A percentile compares a stretch with the other conserved stretches of the same genome.
Evolutionary conservation across 2,329 filamentous ascomycete species (phyloP).

Genomic region (Emergomyces orientalis): DNA sequence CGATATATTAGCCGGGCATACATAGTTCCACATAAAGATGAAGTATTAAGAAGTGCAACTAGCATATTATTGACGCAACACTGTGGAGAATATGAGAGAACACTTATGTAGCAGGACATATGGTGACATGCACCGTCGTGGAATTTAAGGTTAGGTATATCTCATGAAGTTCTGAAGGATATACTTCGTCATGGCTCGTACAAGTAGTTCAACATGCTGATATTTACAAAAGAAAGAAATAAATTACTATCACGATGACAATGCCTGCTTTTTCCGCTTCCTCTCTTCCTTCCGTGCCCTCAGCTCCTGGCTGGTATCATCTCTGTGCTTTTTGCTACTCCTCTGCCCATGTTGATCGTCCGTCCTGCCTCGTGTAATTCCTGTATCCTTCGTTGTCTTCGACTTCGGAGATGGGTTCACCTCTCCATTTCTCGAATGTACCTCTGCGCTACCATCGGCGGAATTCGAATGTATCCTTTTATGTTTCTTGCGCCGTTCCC

Average conservation of each 20-base stretch:
- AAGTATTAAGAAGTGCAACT: not conserved
- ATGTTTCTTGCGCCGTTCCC: constrained; percentile 28
- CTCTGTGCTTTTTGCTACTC: constrained; percentile 30
- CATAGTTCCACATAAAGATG: not conserved
- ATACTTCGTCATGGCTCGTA: not conserved
- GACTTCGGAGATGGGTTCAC: not conserved
- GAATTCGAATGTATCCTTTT: constrained; percentile 28
- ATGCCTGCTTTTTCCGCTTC: constrained; percentile 29
- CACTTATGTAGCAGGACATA: not conserved
- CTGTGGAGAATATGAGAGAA: not conserved
- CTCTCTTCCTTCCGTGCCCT: constrained; percentile 27
- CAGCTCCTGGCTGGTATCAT: constrained; percentile 28
- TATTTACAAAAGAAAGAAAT: not conserved
- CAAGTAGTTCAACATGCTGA: not conserved
- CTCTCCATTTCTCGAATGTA: constrained; percentile 14
- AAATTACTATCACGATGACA: constrained; percentile 10
- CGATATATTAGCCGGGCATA: not conserved
- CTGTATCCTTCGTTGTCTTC: not conserved
- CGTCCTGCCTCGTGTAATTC: constrained; percentile 4
- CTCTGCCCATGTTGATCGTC: constrained; percentile 7
- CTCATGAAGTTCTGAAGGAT: not conserved
- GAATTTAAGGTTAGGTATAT: not conserved
- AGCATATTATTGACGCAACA: not conserved
- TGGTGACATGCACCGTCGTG: not conserved
- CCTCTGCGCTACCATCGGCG: constrained; percentile 15